These are phyloP conservation scores for Pisolithus microcarpus DNA, from an alignment of 768 basidiomycete species.

Conservation along the genomic window DNA sequence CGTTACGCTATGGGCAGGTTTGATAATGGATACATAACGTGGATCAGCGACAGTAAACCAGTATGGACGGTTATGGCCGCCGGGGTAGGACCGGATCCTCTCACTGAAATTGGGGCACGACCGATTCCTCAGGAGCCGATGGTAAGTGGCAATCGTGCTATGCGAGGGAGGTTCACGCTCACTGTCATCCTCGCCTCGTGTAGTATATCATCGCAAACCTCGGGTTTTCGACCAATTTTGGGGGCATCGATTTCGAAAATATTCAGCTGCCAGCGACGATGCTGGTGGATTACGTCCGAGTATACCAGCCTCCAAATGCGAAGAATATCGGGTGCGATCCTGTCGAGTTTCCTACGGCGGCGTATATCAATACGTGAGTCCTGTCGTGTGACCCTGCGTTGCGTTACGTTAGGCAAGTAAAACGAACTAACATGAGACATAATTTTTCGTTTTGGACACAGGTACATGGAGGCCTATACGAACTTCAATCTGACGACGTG, in stretches of 20 bases:
- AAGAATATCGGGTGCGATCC: constrained; percentile 67
- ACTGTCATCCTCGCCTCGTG: not conserved
- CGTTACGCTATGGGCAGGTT: constrained; percentile 26
- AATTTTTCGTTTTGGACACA: constrained; percentile 2
- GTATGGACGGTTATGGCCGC: constrained; percentile 51
- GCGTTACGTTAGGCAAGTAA: no score
- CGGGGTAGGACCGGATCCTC: constrained; percentile 44
- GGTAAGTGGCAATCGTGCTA: constrained; percentile 29
- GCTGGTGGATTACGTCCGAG: constrained; percentile 76
- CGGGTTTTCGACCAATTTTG: constrained; percentile 65
- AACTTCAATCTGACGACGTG: constrained; percentile 41
- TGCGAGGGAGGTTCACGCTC: not conserved
- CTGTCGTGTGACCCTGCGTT: not conserved
- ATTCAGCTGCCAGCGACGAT: constrained; percentile 53
- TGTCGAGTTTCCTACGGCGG: constrained; percentile 57
- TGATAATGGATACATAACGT: constrained; percentile 56
- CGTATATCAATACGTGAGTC: constrained; percentile 67
- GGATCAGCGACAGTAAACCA: constrained; percentile 51
- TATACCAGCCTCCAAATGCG: constrained; percentile 50
- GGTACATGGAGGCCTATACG: constrained; percentile 39
- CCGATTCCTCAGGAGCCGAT: constrained; percentile 66
- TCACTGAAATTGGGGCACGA: constrained; percentile 48
- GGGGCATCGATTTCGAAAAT: constrained; percentile 50
- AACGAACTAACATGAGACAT: no score
- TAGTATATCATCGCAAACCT: constrained; percentile 68